Evolutionary conservation across 2,329 filamentous ascomycete species (phyloP), one percentile per base, ranked within the genome.

Genomic region (Bipolaris bicolor): DNA sequence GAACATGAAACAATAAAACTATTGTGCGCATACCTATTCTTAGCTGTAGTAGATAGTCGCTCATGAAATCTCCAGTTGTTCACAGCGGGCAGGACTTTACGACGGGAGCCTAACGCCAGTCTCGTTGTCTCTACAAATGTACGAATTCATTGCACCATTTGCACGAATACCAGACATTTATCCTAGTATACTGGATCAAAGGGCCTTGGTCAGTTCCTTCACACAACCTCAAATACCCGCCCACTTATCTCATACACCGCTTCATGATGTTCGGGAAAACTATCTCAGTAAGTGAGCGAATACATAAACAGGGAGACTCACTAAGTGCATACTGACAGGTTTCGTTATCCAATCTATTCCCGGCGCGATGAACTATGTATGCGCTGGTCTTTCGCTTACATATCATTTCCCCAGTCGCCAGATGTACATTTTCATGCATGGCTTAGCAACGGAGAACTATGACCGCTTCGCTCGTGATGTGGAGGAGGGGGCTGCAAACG

Each of bases 401-500:
- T 64, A 66, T 44, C 57, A 63, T 13, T 65, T 68, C 39, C 46
- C 49, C 3, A 64, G 34, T 20, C 54, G 39, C n/a, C 50, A 40
- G 1, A 64, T 63, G 57, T 65, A 66, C 39, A 45, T 60, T 22
- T 68, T 66, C 34, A 58, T 65, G 36, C 64, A 65, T 24, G 53
- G 57, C 11, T 39, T 61, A 3, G 26, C 52, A 29, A 50, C 29
- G 15, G 2, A 20, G 1, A 55, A 40, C 36, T 58, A 49, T 16
- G 39, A 57, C 15, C 37, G 31, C 3, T 52, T 60, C 7, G 7
- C 36, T 0, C 18, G 36, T 3, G 26, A 3, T 5, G 49, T 65
- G 0, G 33, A 56, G 36, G 6, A 24, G 9, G 50, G 49, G 0
- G 49, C 43, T 9, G n/a, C 57, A 1, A 45, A 41, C 10, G 11